Evolutionary conservation across 805 yeast genomes (phyloP).

Genomic region (Wickerhamomyces chambardii): DNA sequence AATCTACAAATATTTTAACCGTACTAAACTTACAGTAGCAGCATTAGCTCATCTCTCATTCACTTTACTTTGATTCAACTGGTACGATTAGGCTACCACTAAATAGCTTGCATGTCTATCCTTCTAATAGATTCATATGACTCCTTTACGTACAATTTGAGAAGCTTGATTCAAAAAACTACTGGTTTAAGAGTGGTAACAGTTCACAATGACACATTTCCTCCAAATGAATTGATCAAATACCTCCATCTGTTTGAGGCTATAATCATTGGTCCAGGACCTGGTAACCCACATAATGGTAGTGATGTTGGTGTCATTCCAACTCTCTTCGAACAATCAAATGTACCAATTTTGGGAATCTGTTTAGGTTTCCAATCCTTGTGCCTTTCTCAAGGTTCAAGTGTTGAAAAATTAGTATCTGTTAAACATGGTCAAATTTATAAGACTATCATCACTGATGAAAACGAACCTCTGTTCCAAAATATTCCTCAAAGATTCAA

Average conservation of each 20-base stretch:
- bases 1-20: no score
- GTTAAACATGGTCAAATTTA: constrained; percentile 87
- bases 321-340: constrained; percentile 31
- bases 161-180: constrained; percentile 46
- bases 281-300: constrained; percentile 71
- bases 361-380: constrained; percentile 90
- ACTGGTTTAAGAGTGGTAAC: constrained; percentile 28
- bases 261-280: constrained; percentile 92
- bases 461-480: constrained; percentile 27
- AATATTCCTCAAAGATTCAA: constrained; percentile 36
- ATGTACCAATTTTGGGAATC: constrained; percentile 75
- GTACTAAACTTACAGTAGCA: no score
- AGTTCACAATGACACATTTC: constrained; percentile 25
- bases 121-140: constrained; percentile 89
- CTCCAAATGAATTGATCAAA: constrained; percentile 26
- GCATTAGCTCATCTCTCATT: no score
- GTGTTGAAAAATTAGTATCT: constrained; percentile 38
- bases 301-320: constrained; percentile 70
- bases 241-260: constrained; percentile 55
- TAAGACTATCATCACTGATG: constrained; percentile 24
- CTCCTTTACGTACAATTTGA: constrained; percentile 83
- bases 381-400: constrained; percentile 52
- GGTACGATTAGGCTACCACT: no score
- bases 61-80: no score
- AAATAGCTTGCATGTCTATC: constrained; percentile 29